phyloP scores from a whole-genome alignment of 129 eudicot species.

The Flaveria brownii region DNA sequence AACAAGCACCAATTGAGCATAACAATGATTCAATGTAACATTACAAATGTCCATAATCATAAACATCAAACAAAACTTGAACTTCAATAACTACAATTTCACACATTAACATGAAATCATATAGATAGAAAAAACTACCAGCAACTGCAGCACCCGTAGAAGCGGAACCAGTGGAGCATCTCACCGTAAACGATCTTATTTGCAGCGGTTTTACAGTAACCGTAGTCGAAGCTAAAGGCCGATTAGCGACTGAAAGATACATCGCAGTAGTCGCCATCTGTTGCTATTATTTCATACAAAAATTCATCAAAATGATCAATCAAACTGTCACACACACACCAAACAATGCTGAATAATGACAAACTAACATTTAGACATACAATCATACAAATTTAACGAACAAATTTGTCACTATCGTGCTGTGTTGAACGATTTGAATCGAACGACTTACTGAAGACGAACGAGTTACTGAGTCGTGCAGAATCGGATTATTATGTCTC shows the following conservation, averaged over 20 bases:
- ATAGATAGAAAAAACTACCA: neutral
- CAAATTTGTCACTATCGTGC: too few species aligned
- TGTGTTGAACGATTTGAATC: too few species aligned
- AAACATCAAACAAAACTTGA: neutral
- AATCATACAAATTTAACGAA: too few species aligned
- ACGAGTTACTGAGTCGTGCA: too few species aligned
- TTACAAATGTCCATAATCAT: neutral
- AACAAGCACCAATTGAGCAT: neutral
- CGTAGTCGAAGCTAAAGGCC: slow-evolving; percentile 31
- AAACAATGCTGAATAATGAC: neutral
- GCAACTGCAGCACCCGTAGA: slow-evolving; percentile 37
- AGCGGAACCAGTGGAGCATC: slow-evolving; percentile 51
- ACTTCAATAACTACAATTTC: neutral
- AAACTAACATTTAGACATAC: neutral
- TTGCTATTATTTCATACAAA: neutral
- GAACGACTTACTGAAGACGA: too few species aligned
- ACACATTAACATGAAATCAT: neutral
- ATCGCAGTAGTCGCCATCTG: slow-evolving; percentile 45
- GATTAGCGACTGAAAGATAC: slow-evolving; percentile 41
- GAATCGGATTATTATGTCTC: too few species aligned
- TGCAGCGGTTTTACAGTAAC: slow-evolving; percentile 24
- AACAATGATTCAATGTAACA: neutral
- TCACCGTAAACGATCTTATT: slow-evolving; percentile 47
- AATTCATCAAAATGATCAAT: neutral
- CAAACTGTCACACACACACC: neutral